A percentile compares a stretch with the other conserved stretches of the same genome.
phyloP scores from a whole-genome alignment of 257 asterid species.

The Capsicum rhomboideum region DNA sequence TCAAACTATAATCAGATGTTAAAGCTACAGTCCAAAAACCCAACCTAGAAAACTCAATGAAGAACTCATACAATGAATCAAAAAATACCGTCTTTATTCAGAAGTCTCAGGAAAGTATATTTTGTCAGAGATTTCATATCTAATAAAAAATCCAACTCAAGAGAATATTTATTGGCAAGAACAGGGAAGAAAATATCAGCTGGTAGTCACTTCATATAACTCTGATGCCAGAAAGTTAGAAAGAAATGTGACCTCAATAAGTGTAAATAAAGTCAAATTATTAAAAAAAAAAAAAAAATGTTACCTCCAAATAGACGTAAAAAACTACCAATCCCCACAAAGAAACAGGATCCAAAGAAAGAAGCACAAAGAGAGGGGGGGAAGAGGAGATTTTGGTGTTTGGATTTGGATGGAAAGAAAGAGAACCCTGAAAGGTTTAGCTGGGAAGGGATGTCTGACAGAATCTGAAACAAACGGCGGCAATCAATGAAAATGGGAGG shows the following conservation, averaged over 20 bases:
- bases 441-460: background rate
- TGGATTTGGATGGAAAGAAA: background rate
- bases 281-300: background rate
- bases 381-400: background rate
- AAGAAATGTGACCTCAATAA: no score
- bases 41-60: constrained; percentile 1
- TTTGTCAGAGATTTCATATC: background rate
- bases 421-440: background rate
- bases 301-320: constrained; percentile 19
- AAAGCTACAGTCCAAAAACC: background rate
- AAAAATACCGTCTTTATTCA: background rate
- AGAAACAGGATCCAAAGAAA: background rate
- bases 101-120: background rate
- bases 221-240: no score
- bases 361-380: background rate
- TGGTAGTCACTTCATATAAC: background rate
- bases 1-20: background rate
- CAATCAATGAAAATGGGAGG: constrained; percentile 2
- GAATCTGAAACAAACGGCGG: background rate
- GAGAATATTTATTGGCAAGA: background rate
- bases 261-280: background rate
- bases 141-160: background rate
- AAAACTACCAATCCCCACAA: background rate
- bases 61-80: background rate
- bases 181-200: background rate